These are phyloP conservation scores for Podospora fimiseda DNA, from an alignment of 495 filamentous ascomycete species.

Conservation along the genomic window DNA sequence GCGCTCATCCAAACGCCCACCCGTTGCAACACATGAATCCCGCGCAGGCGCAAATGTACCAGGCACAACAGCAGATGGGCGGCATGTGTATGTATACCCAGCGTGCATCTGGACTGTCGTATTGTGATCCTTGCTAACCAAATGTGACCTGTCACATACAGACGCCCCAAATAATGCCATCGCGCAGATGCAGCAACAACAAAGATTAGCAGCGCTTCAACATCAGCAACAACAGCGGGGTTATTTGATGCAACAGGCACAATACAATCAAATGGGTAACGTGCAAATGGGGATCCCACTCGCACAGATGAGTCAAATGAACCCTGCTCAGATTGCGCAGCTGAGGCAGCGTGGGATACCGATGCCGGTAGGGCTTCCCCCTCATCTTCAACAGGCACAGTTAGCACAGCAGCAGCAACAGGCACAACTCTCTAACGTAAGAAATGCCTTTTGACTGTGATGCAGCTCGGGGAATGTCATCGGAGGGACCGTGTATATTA, in stretches of 20 bases:
- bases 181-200: slow-evolving; percentile 42
- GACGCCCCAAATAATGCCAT: slow-evolving; percentile 49
- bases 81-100: slow-evolving; percentile 19
- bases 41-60: slow-evolving; percentile 57
- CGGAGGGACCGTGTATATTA: slow-evolving; percentile 14
- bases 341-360: slow-evolving; percentile 15
- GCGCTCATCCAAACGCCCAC: slow-evolving; percentile 64
- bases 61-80: slow-evolving; percentile 42
- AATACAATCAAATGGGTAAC: slow-evolving; percentile 35
- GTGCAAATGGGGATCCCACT: slow-evolving; percentile 59
- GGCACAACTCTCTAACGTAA: slow-evolving; percentile 40
- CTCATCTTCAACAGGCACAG: slow-evolving; percentile 43
- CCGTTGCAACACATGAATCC: slow-evolving; percentile 75
- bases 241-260: slow-evolving; percentile 43
- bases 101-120: neutral
- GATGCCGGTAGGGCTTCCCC: slow-evolving; percentile 36
- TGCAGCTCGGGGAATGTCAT: slow-evolving; percentile 10
- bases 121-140: neutral
- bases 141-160: slow-evolving; percentile 19
- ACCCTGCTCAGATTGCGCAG: slow-evolving; percentile 22
- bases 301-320: slow-evolving; percentile 28
- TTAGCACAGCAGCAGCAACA: slow-evolving; percentile 37
- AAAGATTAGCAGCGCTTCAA: slow-evolving; percentile 31
- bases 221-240: slow-evolving; percentile 43
- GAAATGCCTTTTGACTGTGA: slow-evolving; percentile 13